Percentiles rank a stretch among this genome's conserved stretches.
Conservation (phyloP, 345 rosid species). For the Gossypium rotundifolium region DNA sequence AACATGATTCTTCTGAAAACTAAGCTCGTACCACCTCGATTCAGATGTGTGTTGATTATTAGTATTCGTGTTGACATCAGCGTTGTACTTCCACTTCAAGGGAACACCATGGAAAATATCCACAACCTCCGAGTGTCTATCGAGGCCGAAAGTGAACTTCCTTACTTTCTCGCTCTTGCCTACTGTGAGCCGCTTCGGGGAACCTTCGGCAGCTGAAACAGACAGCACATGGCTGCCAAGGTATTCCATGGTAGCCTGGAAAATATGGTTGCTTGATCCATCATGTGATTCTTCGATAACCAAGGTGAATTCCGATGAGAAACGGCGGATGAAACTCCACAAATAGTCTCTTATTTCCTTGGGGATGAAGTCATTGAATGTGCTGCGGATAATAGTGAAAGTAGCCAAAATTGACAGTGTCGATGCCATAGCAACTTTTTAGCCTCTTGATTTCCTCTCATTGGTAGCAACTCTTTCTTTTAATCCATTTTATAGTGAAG, state of each 20-base stretch:
- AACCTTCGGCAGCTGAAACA: neutral
- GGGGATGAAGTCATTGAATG: conserved; percentile 27
- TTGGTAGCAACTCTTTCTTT: neutral
- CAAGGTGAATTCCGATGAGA: conserved; percentile 25
- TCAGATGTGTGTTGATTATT: conserved; percentile 8
- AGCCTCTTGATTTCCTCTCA: neutral
- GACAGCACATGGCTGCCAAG: conserved; percentile 24
- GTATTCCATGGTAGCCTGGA: conserved; percentile 19
- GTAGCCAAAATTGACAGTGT: conserved; percentile 22
- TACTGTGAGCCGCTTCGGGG: conserved; percentile 23
- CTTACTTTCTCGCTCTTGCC: conserved; percentile 31
- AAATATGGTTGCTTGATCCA: conserved; percentile 31
- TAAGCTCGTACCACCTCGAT: conserved; percentile 33
- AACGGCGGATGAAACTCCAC: conserved; percentile 20
- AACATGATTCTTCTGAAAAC: conserved; percentile 20
- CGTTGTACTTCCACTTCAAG: conserved; percentile 29
- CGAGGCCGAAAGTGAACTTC: conserved; percentile 25
- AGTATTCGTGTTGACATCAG: conserved; percentile 11
- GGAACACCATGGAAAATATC: conserved; percentile 25
- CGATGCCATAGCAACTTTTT: neutral
- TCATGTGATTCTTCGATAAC: conserved; percentile 32
- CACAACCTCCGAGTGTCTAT: conserved; percentile 24
- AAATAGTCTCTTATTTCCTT: conserved; percentile 22
- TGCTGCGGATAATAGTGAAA: conserved; percentile 29
- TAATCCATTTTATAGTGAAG: neutral